Percentiles rank a stretch among this genome's conserved stretches.
These are phyloP conservation scores for Gossypium trilobum DNA, from an alignment of 441 rosid genomes.

Conservation along the genomic window DNA sequence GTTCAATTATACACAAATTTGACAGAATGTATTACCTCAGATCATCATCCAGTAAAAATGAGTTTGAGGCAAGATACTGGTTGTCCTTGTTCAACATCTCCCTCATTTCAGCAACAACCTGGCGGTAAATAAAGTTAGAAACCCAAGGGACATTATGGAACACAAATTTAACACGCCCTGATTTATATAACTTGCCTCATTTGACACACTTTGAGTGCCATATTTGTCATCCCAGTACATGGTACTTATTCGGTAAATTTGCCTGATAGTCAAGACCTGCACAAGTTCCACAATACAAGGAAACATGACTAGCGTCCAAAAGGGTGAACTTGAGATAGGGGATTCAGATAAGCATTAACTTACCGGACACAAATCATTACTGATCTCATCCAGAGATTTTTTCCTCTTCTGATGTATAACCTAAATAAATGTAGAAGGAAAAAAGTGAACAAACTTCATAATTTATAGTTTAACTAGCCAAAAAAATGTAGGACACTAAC, in stretches of 20 bases:
- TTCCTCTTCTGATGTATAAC: constrained; percentile 96
- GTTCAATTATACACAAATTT: not conserved
- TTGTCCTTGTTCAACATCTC: constrained; percentile 72
- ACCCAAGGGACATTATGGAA: not conserved
- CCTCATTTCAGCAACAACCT: constrained; percentile 92
- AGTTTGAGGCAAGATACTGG: constrained; percentile 71
- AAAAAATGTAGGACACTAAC: constrained; percentile 30
- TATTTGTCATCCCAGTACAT: constrained; percentile 99
- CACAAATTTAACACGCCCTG: not conserved
- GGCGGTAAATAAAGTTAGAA: constrained; percentile 15
- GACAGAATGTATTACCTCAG: constrained; percentile 46
- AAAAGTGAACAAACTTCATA: not conserved
- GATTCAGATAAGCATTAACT: constrained; percentile 7
- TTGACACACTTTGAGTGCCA: constrained; percentile 94
- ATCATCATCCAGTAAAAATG: constrained; percentile 91
- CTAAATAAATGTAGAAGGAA: constrained; percentile 31
- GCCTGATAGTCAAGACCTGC: constrained; percentile 85
- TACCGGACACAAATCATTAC: constrained; percentile 92
- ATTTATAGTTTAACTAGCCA: constrained; percentile 4
- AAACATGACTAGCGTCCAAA: not conserved
- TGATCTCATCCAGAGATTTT: constrained; percentile 81
- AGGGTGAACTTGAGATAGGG: not conserved
- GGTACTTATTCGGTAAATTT: constrained; percentile 93
- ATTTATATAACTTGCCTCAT: constrained; percentile 51
- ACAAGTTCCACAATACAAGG: constrained; percentile 11